Base-by-base conservation (phyloP, 1,284 basidiomycete species). In the Golubevia pallescens region DNA sequence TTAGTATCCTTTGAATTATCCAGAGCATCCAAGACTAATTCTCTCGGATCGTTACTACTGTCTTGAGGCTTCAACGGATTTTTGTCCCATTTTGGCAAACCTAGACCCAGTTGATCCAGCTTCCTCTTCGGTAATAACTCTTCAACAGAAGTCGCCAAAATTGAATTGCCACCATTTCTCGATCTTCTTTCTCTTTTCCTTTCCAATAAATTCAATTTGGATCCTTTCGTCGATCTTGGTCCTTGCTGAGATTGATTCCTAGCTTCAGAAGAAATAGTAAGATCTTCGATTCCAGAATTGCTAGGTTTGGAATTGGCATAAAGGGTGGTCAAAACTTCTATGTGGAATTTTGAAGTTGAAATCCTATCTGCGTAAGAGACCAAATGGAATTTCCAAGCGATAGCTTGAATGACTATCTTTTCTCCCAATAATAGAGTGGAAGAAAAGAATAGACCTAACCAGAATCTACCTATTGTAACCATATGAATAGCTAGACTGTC, bases 311-410 rank as follows among this genome's bases (percentile, higher is more conserved):
- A 71, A 62, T 76, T 63, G 57, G 69, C 67, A 62, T 71, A 80
- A 48, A 80, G 70, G 7, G 76, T 71, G 55, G 74, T 71, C 52
- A 80, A 68, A 42, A 78, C 74, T 62, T 73, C 69, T 65, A 78
- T 66, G 59, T 80, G 77, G 66, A 76, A 72, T 62, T 76, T 74
- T 62, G 63, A 64, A n/a, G 69, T 66, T 21, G 63, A 59, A 54
- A 80, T 70, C 58, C 78, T 70, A 56, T 74, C 70, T 53, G 73
- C 71, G 67, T 80, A 80, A 52, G 74, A 74, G 42, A 75, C 77
- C 16, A 68, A 68, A 56, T 80, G 78, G 66, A 80, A 80, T 63
- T 68, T 71, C 61, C 69, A 77, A 7, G 78, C 78, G 57, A 80
- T 74, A 56, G 63, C 66, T 38, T 80, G 78, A 38, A 80, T 77